phyloP scores from a whole-genome alignment of 768 basidiomycete species.

The Lactifluus piperatus region DNA sequence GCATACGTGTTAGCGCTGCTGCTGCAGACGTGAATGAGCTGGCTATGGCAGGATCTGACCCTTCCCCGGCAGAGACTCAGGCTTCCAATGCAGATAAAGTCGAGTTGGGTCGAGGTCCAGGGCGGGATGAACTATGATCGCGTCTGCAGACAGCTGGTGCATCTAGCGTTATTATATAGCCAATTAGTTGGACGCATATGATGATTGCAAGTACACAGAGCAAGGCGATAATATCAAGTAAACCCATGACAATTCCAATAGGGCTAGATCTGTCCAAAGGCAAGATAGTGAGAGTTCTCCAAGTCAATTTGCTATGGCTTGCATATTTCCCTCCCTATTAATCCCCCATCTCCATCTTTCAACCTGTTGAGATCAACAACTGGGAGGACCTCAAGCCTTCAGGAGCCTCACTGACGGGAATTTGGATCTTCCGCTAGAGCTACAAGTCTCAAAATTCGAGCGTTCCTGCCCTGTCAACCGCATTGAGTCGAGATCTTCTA shows the following conservation, averaged over 20 bases:
- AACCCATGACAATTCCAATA: background rate
- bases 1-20: conserved; percentile 57
- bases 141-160: background rate
- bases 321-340: too few species aligned
- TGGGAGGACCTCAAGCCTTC: too few species aligned
- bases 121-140: conserved; percentile 10
- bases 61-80: background rate
- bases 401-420: too few species aligned
- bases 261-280: too few species aligned
- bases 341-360: too few species aligned
- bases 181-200: background rate
- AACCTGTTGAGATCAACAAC: too few species aligned
- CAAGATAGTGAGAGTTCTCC: too few species aligned
- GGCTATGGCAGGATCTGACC: conserved; percentile 38
- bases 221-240: background rate
- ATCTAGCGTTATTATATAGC: background rate
- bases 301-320: too few species aligned
- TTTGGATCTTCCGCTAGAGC: background rate
- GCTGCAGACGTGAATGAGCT: conserved; percentile 63
- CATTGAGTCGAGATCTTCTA: background rate
- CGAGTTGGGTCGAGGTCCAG: background rate
- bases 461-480: background rate
- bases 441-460: background rate
- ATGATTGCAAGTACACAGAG: too few species aligned
- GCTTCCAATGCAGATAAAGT: background rate